Evolutionary conservation across 106 monocot species (phyloP).

Genomic region (Dendrobium huoshanense): DNA sequence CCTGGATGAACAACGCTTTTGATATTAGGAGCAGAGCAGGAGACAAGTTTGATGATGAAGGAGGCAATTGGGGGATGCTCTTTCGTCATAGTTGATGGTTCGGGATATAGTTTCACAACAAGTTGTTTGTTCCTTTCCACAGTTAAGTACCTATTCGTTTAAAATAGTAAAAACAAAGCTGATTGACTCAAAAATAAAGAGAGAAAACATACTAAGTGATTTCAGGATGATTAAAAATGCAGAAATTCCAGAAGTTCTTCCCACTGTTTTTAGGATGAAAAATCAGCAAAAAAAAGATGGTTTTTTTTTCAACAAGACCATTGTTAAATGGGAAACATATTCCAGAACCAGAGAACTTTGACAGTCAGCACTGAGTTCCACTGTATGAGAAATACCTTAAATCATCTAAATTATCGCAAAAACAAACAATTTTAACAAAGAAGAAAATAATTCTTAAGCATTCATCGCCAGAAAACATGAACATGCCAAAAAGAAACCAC

Average conservation of each 20-base stretch:
- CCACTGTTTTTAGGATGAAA: too few species aligned
- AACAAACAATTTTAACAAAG: background rate
- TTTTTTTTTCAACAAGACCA: too few species aligned
- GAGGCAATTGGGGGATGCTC: slow-evolving; percentile 81
- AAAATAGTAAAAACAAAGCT: background rate
- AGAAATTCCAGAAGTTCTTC: too few species aligned
- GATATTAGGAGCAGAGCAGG: slow-evolving; percentile 35
- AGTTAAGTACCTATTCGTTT: slow-evolving; percentile 47
- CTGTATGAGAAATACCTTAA: background rate
- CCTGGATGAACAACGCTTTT: slow-evolving; percentile 76
- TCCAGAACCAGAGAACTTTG: background rate
- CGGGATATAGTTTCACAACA: slow-evolving; percentile 71
- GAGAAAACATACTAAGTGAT: background rate
- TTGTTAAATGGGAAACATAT: background rate
- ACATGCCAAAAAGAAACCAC: background rate
- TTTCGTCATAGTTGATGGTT: slow-evolving; percentile 51
- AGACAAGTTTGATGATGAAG: slow-evolving; percentile 70
- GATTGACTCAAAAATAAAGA: background rate
- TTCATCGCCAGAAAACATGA: background rate
- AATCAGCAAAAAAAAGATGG: background rate
- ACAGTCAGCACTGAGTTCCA: background rate
- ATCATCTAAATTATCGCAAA: background rate
- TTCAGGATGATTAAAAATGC: background rate
- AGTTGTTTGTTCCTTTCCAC: slow-evolving; percentile 85
- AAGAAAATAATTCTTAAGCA: background rate